A percentile compares a stretch with the other conserved stretches of the same genome.
Evolutionary conservation across 306 rosid species (phyloP).

Genomic region (Urtica urens): DNA sequence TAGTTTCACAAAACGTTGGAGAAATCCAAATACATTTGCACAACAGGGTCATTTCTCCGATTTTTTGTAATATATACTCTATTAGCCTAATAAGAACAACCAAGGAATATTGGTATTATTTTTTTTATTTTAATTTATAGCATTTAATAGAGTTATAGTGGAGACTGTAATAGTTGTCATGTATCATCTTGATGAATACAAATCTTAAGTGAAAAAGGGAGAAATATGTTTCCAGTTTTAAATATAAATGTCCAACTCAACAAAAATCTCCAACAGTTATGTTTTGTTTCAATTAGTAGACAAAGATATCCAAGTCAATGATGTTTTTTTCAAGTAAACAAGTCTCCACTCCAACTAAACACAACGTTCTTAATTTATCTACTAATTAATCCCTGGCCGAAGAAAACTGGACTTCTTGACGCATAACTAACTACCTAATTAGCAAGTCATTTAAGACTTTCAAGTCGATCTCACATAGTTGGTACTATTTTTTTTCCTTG

Average conservation of each 20-base stretch:
- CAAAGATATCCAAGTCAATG: constrained; percentile 15
- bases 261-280: too few relatives aligned
- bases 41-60: too few relatives aligned
- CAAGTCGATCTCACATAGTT: constrained; percentile 17
- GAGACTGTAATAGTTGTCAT: neutral
- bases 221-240: neutral
- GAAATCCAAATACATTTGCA: too few relatives aligned
- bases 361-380: constrained; percentile 2
- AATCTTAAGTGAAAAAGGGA: neutral
- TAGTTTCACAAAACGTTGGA: too few relatives aligned
- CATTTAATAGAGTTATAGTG: neutral
- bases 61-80: neutral
- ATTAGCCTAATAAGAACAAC: neutral
- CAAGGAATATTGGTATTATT: too few relatives aligned
- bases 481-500: too few relatives aligned
- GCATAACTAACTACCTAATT: neutral
- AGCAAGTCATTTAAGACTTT: constrained; percentile 2
- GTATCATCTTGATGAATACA: constrained; percentile 15
- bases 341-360: constrained; percentile 5
- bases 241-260: too few relatives aligned
- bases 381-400: constrained; percentile 9
- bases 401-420: neutral
- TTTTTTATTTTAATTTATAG: neutral
- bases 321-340: constrained; percentile 6
- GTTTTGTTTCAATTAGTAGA: constrained; percentile 24